phyloP scores from a whole-genome alignment of 2,329 filamentous ascomycete genomes.

The Ilyonectria mors-panacis region DNA sequence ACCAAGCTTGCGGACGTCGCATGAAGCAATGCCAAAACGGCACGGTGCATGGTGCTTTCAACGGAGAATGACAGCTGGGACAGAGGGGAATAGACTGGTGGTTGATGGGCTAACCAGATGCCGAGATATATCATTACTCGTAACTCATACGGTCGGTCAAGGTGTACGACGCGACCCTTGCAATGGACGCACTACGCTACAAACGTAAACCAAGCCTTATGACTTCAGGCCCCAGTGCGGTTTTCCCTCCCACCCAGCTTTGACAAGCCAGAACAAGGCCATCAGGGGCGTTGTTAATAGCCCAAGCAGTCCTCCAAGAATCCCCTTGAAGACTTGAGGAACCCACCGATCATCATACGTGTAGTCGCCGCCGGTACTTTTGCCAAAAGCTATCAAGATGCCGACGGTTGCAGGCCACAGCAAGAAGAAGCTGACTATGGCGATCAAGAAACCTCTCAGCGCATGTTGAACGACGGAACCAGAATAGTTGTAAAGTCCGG shows the following conservation, averaged over 20 bases:
- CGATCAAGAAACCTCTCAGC: slow-evolving; percentile 46
- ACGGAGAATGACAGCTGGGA: too few relatives aligned
- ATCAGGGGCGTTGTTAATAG: slow-evolving; percentile 64
- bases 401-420: slow-evolving; percentile 62
- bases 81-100: too few relatives aligned
- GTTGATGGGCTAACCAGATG: too few relatives aligned
- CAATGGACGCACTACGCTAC: too few relatives aligned
- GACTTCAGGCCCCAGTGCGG: too few relatives aligned
- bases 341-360: slow-evolving; percentile 60
- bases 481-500: slow-evolving; percentile 3
- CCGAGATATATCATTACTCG: too few relatives aligned
- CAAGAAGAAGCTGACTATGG: slow-evolving; percentile 57
- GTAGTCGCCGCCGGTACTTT: slow-evolving; percentile 58
- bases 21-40: too few relatives aligned
- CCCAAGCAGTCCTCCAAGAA: slow-evolving; percentile 63
- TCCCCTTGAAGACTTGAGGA: slow-evolving; percentile 65
- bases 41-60: too few relatives aligned
- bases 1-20: too few relatives aligned
- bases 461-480: slow-evolving; percentile 48
- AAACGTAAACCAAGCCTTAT: too few relatives aligned
- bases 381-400: slow-evolving; percentile 58
- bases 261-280: slow-evolving; percentile 65
- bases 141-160: too few relatives aligned
- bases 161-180: too few relatives aligned
- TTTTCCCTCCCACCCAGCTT: slow-evolving; percentile 61